Evolutionary conservation across 2,329 filamentous ascomycete genomes (phyloP).

Genomic region (Pezicula carpinea): DNA sequence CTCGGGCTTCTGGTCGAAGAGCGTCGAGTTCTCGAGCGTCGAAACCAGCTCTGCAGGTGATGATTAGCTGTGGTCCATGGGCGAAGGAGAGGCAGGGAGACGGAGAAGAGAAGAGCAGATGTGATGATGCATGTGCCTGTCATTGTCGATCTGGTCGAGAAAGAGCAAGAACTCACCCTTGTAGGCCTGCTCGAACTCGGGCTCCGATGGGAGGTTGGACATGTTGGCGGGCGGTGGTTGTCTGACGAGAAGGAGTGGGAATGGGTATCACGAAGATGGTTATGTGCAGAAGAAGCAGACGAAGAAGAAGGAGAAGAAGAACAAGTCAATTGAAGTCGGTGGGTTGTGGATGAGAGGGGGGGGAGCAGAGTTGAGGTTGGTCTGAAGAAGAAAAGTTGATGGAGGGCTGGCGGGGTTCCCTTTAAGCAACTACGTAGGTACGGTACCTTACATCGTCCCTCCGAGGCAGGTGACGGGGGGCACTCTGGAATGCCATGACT

Average conservation of each 20-base stretch:
- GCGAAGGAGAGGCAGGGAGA: not conserved
- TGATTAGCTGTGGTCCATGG: conserved; percentile 1
- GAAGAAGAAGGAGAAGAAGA: too few relatives aligned
- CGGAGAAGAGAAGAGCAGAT: not conserved
- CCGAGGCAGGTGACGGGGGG: too few relatives aligned
- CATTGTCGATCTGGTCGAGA: too few relatives aligned
- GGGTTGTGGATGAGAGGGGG: not conserved
- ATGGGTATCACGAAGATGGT: not conserved
- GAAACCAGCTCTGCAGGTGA: conserved; percentile 72
- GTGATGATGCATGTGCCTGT: too few relatives aligned
- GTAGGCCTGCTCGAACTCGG: conserved; percentile 98
- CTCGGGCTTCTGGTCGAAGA: conserved; percentile 92
- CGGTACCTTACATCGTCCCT: too few relatives aligned
- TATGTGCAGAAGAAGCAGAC: too few relatives aligned
- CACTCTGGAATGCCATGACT: too few relatives aligned
- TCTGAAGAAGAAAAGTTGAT: conserved; percentile 3
- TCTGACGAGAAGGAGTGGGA: not conserved
- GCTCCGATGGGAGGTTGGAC: conserved; percentile 82
- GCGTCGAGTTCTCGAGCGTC: conserved; percentile 87
- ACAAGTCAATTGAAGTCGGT: not conserved
- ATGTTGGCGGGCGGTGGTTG: conserved; percentile 39
- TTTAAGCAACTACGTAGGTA: not conserved
- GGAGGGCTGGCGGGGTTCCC: conserved; percentile 3
- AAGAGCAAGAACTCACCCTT: conserved; percentile 59
- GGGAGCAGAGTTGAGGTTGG: not conserved